Conservation (phyloP, 148 eudicot species). For the Camellia sinensis region DNA sequence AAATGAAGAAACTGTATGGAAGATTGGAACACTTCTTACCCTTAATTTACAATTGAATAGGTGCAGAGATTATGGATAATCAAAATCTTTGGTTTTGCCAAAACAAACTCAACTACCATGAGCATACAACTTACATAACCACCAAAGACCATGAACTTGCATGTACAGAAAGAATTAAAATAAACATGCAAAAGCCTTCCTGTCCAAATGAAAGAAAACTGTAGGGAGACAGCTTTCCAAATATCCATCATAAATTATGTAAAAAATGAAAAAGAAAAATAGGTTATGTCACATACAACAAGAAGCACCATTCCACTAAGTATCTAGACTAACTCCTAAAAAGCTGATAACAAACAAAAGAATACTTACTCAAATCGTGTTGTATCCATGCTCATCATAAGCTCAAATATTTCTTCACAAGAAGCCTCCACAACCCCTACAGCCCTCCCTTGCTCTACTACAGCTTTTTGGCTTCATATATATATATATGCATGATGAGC, state of each 20-base stretch:
- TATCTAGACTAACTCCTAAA: not conserved
- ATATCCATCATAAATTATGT: no score
- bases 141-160: no score
- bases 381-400: slow-evolving; percentile 97
- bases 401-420: slow-evolving; percentile 96
- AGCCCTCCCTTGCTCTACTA: slow-evolving; percentile 99
- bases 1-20: no score
- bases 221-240: not conserved
- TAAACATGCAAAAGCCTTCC: not conserved
- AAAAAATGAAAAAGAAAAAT: not conserved
- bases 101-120: no score
- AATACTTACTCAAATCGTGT: slow-evolving; percentile 91
- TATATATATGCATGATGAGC: slow-evolving; percentile 5
- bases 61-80: no score
- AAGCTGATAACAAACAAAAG: not conserved
- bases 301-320: not conserved
- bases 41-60: no score
- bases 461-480: slow-evolving; percentile 91
- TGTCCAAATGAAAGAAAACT: not conserved
- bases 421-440: slow-evolving; percentile 97
- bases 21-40: no score
- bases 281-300: not conserved
- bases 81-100: no score
- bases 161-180: no score
- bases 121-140: no score